phyloP scores from a whole-genome alignment of 306 rosid genomes.

The Purshia tridentata region DNA sequence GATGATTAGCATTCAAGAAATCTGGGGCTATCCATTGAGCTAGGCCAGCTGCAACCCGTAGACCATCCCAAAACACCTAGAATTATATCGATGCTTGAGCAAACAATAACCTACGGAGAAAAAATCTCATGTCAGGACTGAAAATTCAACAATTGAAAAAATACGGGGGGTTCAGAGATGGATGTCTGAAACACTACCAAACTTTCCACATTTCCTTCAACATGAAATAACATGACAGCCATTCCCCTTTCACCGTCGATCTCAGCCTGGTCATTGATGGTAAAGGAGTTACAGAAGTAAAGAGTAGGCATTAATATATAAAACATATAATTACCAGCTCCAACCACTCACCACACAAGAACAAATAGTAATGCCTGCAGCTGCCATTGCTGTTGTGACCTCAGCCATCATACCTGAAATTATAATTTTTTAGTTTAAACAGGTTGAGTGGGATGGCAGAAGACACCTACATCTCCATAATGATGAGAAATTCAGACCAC shows the following conservation, averaged over 20 bases:
- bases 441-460: not conserved
- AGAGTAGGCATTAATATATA: constrained; percentile 18
- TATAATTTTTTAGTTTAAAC: constrained; percentile 10
- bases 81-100: constrained; percentile 63
- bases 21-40: constrained; percentile 47
- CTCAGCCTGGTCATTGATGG: constrained; percentile 81
- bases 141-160: constrained; percentile 2
- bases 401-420: constrained; percentile 93
- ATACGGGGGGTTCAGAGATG: constrained; percentile 9
- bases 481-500: not conserved
- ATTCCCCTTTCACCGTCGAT: constrained; percentile 90
- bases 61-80: constrained; percentile 96
- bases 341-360: constrained; percentile 91
- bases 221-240: constrained; percentile 84
- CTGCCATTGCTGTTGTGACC: constrained; percentile 78
- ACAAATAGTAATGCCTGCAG: constrained; percentile 73
- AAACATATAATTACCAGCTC: constrained; percentile 26
- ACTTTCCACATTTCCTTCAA: constrained; percentile 70
- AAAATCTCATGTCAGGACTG: constrained; percentile 28
- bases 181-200: constrained; percentile 54
- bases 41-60: constrained; percentile 94
- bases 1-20: constrained; percentile 54
- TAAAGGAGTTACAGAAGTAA: constrained; percentile 22
- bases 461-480: not conserved
- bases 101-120: constrained; percentile 53